These are phyloP conservation scores for Aspergillus transmontanensis DNA, from an alignment of 2,329 filamentous ascomycete genomes.

Conservation along the genomic window DNA sequence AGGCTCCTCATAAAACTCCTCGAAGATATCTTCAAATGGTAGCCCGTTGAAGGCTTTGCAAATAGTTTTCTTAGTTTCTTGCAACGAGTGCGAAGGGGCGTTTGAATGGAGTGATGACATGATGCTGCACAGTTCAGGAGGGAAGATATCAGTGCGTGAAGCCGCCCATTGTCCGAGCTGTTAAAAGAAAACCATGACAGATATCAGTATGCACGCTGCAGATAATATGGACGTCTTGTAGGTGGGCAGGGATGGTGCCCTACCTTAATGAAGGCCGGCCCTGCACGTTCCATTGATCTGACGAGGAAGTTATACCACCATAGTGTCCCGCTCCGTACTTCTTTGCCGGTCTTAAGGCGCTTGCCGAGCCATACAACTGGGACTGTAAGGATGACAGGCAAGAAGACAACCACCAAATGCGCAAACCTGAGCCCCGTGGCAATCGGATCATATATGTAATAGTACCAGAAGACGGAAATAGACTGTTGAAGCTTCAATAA, in stretches of 20 bases:
- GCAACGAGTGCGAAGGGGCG: conserved; percentile 86
- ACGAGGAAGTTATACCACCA: conserved; percentile 97
- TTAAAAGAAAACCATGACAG: neutral
- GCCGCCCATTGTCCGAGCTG: conserved; percentile 97
- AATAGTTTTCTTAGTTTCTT: conserved; percentile 76
- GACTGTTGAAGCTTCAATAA: conserved; percentile 61
- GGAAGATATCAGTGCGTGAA: conserved; percentile 94
- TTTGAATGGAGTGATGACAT: conserved; percentile 96
- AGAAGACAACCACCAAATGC: conserved; percentile 83
- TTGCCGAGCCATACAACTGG: conserved; percentile 79
- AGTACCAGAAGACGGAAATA: conserved; percentile 68
- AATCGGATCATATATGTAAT: conserved; percentile 68
- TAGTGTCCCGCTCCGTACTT: conserved; percentile 77
- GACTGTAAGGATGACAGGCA: conserved; percentile 80
- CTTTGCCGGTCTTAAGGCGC: conserved; percentile 64
- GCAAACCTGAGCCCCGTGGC: conserved; percentile 86
- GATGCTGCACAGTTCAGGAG: conserved; percentile 83
- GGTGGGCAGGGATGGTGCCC: conserved; percentile 1
- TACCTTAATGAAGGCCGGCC: conserved; percentile 96
- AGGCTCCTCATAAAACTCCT: conserved; percentile 88
- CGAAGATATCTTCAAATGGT: conserved; percentile 86
- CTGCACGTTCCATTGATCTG: conserved; percentile 84
- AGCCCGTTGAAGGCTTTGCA: conserved; percentile 78
- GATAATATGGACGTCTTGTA: neutral
- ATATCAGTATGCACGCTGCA: conserved; percentile 3